These are phyloP conservation scores for Suillus discolor DNA, from an alignment of 768 basidiomycete species.

Conservation along the genomic window DNA sequence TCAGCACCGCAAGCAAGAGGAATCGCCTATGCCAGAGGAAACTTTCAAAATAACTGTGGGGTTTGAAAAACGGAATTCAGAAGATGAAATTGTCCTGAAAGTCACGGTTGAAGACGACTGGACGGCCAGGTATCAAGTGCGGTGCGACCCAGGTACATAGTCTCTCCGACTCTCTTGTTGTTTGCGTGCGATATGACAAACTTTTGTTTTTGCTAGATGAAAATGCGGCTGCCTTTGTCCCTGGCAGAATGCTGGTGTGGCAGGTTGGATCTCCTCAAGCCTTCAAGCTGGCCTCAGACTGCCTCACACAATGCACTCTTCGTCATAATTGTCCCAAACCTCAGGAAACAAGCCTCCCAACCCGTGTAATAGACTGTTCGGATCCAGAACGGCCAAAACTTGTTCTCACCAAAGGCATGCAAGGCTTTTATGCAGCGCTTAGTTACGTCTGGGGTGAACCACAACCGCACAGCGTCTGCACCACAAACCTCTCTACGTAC, in stretches of 20 bases:
- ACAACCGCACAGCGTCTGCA: slow-evolving; percentile 7
- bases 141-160: slow-evolving; percentile 3
- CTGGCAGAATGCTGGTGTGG: slow-evolving; percentile 8
- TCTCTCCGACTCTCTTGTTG: neutral
- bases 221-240: neutral
- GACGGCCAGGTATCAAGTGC: neutral
- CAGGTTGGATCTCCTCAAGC: slow-evolving; percentile 4
- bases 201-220: neutral
- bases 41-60: slow-evolving; percentile 9
- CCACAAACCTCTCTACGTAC: slow-evolving; percentile 2
- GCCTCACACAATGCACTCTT: slow-evolving; percentile 9
- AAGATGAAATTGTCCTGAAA: slow-evolving; percentile 1
- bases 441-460: slow-evolving; percentile 16
- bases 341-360: slow-evolving; percentile 3
- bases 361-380: slow-evolving; percentile 12
- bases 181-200: neutral
- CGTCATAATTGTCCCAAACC: slow-evolving; percentile 3
- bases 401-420: neutral
- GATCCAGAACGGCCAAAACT: slow-evolving; percentile 8
- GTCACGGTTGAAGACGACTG: neutral
- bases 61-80: neutral
- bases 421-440: slow-evolving; percentile 8
- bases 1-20: neutral
- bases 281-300: slow-evolving; percentile 8
- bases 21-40: slow-evolving; percentile 5